Evolutionary conservation across 2,329 filamentous ascomycete species (phyloP), one percentile per base, ranked within the genome.

Genomic region (Pseudogymnoascus sp.): DNA sequence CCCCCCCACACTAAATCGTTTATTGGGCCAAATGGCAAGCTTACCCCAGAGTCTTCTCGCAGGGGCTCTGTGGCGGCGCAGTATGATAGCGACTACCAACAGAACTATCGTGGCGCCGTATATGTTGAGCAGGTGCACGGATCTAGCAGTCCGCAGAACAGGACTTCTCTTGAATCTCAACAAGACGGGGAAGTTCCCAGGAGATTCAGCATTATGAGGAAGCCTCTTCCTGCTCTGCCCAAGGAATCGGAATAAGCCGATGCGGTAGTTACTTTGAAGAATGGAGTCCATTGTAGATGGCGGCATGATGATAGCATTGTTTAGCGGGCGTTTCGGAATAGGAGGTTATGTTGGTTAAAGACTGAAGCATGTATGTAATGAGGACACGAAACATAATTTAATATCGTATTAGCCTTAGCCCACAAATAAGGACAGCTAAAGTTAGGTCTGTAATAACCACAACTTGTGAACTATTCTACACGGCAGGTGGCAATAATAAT

Each of bases 181-280:
- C 59, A 40, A 31, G 12, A 35, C 6, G 38, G 33, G 33, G 59
- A 60, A 19, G 22, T 40, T 19, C 38, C 59, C 11, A 38, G 50
- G 41, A 61, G 63, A 33, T 67, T 66, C 60, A 67, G 64, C 24
- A 67, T 67, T 22, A 61, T 72, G 11, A 74, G 77, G 38, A 81
- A 81, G 64, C 78, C 78, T 2, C 70, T 81, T 2, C 79, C 77
- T 59, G 75, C 77, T 24, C 69, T 79, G 41, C 78, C 77, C 6
- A 56, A 12, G 28, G 28, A 56, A 56, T 56, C 50, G 6, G 50
- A 56, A 22, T 56, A 22, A 56, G 28, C 14, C 16, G 28, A 33
- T 4, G 4, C 10, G 19, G 11, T 56, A 56, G 28, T 8, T 33
- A 56, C 11, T 14, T 56, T 56, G 4, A 35, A 56, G 28, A 35